A percentile compares a stretch with the other conserved stretches of the same genome.
Conservation (phyloP, 2,329 filamentous ascomycete genomes). For the Tolypocladium ophioglossoides region DNA sequence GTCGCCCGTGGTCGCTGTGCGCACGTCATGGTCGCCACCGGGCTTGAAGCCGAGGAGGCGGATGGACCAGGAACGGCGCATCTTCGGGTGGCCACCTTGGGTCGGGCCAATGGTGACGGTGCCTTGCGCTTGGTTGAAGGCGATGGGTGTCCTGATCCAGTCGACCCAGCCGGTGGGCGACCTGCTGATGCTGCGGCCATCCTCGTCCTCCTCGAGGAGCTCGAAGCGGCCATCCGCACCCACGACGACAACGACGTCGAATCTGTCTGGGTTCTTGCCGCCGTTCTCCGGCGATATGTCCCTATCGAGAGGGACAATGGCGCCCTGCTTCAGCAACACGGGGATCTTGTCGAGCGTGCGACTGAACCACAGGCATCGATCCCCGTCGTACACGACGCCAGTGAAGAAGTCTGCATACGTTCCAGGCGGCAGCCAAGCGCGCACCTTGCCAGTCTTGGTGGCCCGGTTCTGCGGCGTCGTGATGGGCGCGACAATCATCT, state of each 20-base stretch:
- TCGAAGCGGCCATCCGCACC: slow-evolving; percentile 35
- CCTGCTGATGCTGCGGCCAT: background rate
- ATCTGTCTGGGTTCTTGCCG: slow-evolving; percentile 29
- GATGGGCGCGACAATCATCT: slow-evolving; percentile 46
- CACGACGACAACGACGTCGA: slow-evolving; percentile 38
- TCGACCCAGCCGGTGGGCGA: background rate
- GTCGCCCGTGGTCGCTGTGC: background rate
- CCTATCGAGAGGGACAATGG: slow-evolving; percentile 46
- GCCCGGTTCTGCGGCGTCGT: slow-evolving; percentile 35
- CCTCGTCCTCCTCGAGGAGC: slow-evolving; percentile 5
- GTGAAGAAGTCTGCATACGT: slow-evolving; percentile 48
- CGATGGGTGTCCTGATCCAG: slow-evolving; percentile 5
- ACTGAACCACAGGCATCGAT: slow-evolving; percentile 39
- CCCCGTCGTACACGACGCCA: slow-evolving; percentile 45
- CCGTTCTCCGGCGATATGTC: slow-evolving; percentile 32
- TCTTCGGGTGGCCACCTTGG: background rate
- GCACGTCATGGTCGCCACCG: background rate
- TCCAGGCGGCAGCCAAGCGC: slow-evolving; percentile 46
- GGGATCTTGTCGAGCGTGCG: slow-evolving; percentile 39
- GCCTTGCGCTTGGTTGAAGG: slow-evolving; percentile 4
- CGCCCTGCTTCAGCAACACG: slow-evolving; percentile 42
- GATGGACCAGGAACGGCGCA: slow-evolving; percentile 3
- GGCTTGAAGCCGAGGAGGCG: slow-evolving; percentile 4
- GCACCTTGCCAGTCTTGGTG: slow-evolving; percentile 35
- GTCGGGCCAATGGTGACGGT: slow-evolving; percentile 1